Conservation (phyloP, 2,329 filamentous ascomycete species). For the Torrubiella hemipterigena region DNA sequence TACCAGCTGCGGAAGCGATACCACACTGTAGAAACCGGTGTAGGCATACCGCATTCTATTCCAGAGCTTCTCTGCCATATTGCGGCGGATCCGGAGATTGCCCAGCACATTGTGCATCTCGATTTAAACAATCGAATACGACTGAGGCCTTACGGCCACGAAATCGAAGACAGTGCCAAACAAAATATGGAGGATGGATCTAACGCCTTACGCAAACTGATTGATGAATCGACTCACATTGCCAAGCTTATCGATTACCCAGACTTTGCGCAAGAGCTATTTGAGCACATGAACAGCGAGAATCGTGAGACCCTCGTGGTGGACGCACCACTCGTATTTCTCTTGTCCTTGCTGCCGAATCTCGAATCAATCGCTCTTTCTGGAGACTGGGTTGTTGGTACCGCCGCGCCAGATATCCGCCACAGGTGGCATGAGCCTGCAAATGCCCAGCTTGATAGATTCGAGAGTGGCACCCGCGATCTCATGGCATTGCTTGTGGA, state of each 20-base stretch:
- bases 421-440: not conserved
- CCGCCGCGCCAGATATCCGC: too few relatives aligned
- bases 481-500: not conserved
- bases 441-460: not conserved
- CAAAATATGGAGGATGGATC: not conserved
- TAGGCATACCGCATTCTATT: not conserved
- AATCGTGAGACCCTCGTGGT: not conserved
- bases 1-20: not conserved
- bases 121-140: not conserved
- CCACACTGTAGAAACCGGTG: not conserved
- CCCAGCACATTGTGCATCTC: slow-evolving; percentile 5
- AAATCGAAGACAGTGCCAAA: not conserved
- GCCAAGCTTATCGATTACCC: not conserved
- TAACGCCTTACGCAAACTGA: not conserved
- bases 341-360: slow-evolving; percentile 1
- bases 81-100: slow-evolving; percentile 1
- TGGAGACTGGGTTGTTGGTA: not conserved
- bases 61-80: slow-evolving; percentile 1
- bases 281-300: slow-evolving; percentile 1
- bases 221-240: not conserved
- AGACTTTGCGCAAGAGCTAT: not conserved
- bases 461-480: not conserved
- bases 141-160: not conserved
- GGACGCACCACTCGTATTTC: not conserved
- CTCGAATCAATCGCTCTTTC: slow-evolving; percentile 1